phyloP scores from a whole-genome alignment of 345 rosid genomes.

The Schrenkiella parvula region DNA sequence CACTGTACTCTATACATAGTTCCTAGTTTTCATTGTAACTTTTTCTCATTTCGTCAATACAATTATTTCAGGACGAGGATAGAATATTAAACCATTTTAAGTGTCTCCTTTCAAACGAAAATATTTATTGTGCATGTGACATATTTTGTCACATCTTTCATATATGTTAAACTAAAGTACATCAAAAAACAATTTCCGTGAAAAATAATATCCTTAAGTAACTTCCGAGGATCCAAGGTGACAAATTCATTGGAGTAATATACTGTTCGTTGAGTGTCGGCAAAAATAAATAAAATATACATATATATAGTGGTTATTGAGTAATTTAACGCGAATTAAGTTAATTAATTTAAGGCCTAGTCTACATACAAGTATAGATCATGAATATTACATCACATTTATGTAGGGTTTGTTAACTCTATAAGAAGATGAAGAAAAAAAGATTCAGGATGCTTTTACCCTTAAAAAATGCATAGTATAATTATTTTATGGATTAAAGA shows the following conservation, averaged over 20 bases:
- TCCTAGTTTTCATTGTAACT: background rate
- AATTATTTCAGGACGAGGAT: background rate
- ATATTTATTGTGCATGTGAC: conserved; percentile 2
- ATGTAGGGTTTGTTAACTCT: background rate
- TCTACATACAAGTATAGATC: background rate
- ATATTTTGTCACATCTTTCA: background rate
- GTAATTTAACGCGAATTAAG: background rate
- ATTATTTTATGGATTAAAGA: background rate
- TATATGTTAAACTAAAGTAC: background rate
- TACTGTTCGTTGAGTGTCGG: too few species aligned
- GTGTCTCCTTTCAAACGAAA: background rate
- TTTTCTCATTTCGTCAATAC: conserved; percentile 1
- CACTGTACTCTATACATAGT: background rate
- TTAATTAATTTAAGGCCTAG: background rate
- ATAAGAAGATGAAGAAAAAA: background rate
- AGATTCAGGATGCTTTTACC: background rate
- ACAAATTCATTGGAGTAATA: too few species aligned
- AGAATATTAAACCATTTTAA: background rate
- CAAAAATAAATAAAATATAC: too few species aligned
- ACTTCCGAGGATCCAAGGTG: background rate
- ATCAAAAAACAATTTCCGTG: background rate
- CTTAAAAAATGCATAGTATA: background rate
- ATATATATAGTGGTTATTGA: background rate
- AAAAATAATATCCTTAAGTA: background rate
- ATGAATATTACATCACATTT: background rate